Evolutionary conservation across 192 early-diverging fungal genomes (phyloP), one percentile per base, ranked within the genome.

Genomic region (Rhizoclosmatium sp.): DNA sequence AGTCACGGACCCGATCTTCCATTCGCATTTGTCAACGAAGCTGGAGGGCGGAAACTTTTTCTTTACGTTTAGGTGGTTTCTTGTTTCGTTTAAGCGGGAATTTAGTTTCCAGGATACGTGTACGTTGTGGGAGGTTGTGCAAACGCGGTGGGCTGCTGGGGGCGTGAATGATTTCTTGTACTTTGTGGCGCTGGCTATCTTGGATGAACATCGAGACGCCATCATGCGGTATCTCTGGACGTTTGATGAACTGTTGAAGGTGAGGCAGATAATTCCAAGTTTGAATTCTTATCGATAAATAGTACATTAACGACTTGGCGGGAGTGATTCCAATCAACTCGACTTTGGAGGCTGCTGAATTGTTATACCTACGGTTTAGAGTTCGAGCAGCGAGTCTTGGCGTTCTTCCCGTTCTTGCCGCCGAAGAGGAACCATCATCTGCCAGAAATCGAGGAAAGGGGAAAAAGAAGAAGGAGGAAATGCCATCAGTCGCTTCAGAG

Each of bases 11-110:
- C 82, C 82, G 4, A 40, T 31, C n/a, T 71, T 83, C 10, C 56
- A 79, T 45, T 21, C 47, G 16, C 78, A 80, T 46, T 47, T 83
- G 45, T 47, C 51, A 4, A 59, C 41, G 10, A 16, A 42, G 3
- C 60, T 64, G 19, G 82, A 76, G 16, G 62, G 73, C 4, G 42
- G 10, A 12, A 98, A 99, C 84, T 88, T 99, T 71, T 99, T 99
- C 79, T 96, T 92, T 82, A 97, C 96, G 83, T 99, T 98, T 87
- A 93, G 98, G 47, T 99, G 97, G 97, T 86, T 99, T 31, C 80
- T 99, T 49, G 91, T 98, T 31, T 94, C 93, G 86, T 99, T 97
- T 64, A 78, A 71, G 46, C 70, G 71, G 3, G 76, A 71, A 56
- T 72, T 79, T 46, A 23, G 45, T 14, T 47, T 75, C 47, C 14